A percentile compares a stretch with the other conserved stretches of the same genome.
phyloP scores from a whole-genome alignment of 2,329 filamentous ascomycete species.

The Aquanectria penicillioides region DNA sequence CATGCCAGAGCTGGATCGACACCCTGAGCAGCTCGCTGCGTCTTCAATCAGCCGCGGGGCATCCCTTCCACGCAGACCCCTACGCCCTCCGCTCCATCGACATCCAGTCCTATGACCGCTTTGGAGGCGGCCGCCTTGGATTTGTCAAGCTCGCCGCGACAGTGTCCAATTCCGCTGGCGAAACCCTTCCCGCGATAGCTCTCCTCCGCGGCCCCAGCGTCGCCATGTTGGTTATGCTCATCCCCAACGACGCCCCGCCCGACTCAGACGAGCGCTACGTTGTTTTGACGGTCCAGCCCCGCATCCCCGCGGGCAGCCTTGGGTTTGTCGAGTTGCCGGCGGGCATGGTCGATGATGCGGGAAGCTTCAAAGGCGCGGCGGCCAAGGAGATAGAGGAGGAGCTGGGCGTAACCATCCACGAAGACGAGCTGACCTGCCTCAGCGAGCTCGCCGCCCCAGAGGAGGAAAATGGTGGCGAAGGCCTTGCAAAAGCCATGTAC shows the following conservation, averaged over 20 bases:
- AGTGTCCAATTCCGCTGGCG: constrained; percentile 58
- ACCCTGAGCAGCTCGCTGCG: constrained; percentile 58
- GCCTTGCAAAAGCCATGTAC: constrained; percentile 61
- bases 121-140: constrained; percentile 58
- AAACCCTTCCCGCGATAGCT: constrained; percentile 62
- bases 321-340: constrained; percentile 67
- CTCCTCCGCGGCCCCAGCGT: constrained; percentile 71
- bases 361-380: constrained; percentile 65
- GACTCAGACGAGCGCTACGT: constrained; percentile 62
- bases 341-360: constrained; percentile 65
- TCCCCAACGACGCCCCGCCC: constrained; percentile 58
- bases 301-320: constrained; percentile 64
- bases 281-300: constrained; percentile 68
- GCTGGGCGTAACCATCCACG: constrained; percentile 62
- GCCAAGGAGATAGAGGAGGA: constrained; percentile 71
- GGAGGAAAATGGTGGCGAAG: constrained; percentile 44
- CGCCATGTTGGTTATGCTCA: constrained; percentile 66
- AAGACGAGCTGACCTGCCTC: constrained; percentile 59
- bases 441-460: constrained; percentile 58
- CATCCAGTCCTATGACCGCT: constrained; percentile 65
- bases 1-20: constrained; percentile 57
- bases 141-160: constrained; percentile 66
- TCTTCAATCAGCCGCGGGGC: constrained; percentile 53
- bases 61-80: constrained; percentile 64
- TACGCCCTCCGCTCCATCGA: constrained; percentile 62